Conservation (phyloP, 306 rosid genomes). For the Fragaria iinumae region DNA sequence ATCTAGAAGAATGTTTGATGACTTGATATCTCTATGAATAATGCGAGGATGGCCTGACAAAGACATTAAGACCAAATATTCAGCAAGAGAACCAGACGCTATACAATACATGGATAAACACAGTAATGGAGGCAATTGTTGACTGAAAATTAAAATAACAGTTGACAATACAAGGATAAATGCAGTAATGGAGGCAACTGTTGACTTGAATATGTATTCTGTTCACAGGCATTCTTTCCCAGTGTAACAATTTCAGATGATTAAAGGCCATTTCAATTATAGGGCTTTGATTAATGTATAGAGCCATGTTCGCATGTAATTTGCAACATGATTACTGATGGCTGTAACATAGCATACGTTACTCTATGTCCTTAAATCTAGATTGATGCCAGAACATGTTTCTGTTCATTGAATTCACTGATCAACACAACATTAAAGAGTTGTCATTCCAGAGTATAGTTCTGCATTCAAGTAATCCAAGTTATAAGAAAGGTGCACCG, state of each 20-base stretch:
- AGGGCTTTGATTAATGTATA: background rate
- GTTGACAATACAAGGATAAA: too few species aligned
- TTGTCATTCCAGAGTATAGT: background rate
- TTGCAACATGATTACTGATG: background rate
- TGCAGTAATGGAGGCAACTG: background rate
- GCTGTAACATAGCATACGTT: background rate
- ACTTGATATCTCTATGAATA: constrained; percentile 97
- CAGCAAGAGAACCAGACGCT: constrained; percentile 10
- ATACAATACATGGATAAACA: too few species aligned
- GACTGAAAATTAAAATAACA: background rate
- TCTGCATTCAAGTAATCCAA: background rate
- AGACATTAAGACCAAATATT: constrained; percentile 23
- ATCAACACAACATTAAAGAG: background rate
- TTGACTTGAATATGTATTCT: background rate
- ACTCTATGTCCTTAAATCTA: too few species aligned
- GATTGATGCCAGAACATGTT: background rate
- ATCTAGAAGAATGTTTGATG: constrained; percentile 94
- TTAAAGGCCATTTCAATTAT: background rate
- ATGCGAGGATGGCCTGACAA: constrained; percentile 97
- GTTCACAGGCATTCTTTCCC: background rate
- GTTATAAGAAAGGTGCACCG: background rate
- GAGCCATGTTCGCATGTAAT: background rate
- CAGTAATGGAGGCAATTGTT: background rate
- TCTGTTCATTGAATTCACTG: constrained; percentile 4
- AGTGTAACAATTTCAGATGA: background rate